Base-by-base conservation (phyloP, 1,139 yeast species). In the Spathaspora sp. region DNA sequence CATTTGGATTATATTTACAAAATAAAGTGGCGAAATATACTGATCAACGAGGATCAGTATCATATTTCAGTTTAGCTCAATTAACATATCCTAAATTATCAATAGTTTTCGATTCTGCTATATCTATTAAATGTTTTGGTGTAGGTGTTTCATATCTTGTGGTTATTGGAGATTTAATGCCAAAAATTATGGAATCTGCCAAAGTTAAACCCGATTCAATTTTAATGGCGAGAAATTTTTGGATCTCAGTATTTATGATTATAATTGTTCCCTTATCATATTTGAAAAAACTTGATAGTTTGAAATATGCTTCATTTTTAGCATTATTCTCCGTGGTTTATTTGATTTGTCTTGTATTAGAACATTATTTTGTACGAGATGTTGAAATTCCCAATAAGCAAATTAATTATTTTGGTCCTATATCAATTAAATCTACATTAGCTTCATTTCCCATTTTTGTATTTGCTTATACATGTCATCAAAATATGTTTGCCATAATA, bases 391-490 rank as follows among this genome's bases (percentile, higher is more conserved):
- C 56, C 6, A 55, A 56, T 8, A 54, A 56, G 17, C 52, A 56
- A 8, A 51, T 71, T 23, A 66, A 64, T 43, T 60, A 64, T 57
- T 39, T 64, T 31, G 78, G 79, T 5, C 79, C 79, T 0, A 56
- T 67, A 18, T 69, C 76, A 13, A 49, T 66, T 53, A 63, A 61
- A 44, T 58, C 63, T 18, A 73, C 79, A 6, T 58, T 74, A 46
- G 55, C 67, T 25, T 70, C 96, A 4, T 81, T 93, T 58, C 95
- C 97, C n/a, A 86, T 93, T 54, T 81, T 93, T 48, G 87, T 93
- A 15, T 89, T 95, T 70, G 98, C 98, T 3, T 95, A 82, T 65
- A 91, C 98, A 0, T 95, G 98, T 51, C 95, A 93, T 54, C 97
- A 93, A 70, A 93, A 86, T 61, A 86, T 93, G 84, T 91, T 88